Conservation (phyloP, 305 asterid species). For the Fraxinus platypoda region DNA sequence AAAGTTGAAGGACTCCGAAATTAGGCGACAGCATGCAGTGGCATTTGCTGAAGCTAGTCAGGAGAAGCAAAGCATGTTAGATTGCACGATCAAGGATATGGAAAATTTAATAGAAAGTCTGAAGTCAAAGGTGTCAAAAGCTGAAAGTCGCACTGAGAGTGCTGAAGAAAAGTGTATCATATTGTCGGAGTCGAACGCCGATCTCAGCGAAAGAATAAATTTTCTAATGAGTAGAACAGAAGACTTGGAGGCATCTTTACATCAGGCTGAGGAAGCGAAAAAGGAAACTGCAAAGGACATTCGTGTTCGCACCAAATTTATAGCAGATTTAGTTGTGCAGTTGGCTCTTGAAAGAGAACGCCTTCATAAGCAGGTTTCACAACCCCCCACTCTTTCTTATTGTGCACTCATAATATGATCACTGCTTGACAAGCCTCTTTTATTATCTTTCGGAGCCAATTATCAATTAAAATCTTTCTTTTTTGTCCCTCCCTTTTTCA, state of each 20-base stretch:
- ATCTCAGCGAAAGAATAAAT: slow-evolving; percentile 52
- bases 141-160: slow-evolving; percentile 64
- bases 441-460: background rate
- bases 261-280: slow-evolving; percentile 67
- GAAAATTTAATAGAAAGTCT: slow-evolving; percentile 65
- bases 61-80: slow-evolving; percentile 75
- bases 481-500: background rate
- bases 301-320: slow-evolving; percentile 52
- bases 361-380: slow-evolving; percentile 78
- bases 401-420: slow-evolving; percentile 15
- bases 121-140: slow-evolving; percentile 55
- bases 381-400: slow-evolving; percentile 3
- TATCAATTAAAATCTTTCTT: background rate
- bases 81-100: slow-evolving; percentile 72
- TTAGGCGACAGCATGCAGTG: slow-evolving; percentile 59
- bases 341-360: slow-evolving; percentile 88
- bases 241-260: slow-evolving; percentile 63
- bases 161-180: slow-evolving; percentile 81
- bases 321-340: slow-evolving; percentile 70
- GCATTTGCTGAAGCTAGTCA: slow-evolving; percentile 87
- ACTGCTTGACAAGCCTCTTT: background rate
- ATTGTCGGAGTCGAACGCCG: slow-evolving; percentile 76
- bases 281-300: slow-evolving; percentile 69
- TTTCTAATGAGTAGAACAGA: slow-evolving; percentile 52
- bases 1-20: slow-evolving; percentile 64